These are phyloP conservation scores for Gossypium schwendimanii DNA, from an alignment of 441 rosid species.

Conservation along the genomic window DNA sequence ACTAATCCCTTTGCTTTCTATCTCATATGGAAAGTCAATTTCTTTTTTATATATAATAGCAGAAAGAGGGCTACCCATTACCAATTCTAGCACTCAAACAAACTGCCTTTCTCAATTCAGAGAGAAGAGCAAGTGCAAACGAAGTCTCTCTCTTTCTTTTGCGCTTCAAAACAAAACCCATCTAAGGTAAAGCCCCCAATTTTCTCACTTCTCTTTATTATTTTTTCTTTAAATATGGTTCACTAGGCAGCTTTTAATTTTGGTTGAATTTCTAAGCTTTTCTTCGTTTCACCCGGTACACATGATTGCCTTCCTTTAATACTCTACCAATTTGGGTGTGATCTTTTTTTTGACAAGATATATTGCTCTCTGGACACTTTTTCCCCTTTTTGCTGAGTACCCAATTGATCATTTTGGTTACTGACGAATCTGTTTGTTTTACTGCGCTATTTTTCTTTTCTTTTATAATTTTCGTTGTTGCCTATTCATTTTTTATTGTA, in stretches of 20 bases:
- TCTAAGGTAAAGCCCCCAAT: constrained; percentile 10
- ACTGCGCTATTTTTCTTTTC: not conserved
- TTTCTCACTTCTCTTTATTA: not conserved
- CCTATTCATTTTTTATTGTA: not conserved
- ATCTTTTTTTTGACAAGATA: not conserved
- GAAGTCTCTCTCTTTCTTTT: constrained; percentile 1
- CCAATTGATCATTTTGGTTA: not conserved
- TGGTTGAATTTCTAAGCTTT: not conserved
- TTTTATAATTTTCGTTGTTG: not conserved
- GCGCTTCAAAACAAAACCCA: not conserved
- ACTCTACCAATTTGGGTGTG: not conserved
- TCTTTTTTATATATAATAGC: not conserved
- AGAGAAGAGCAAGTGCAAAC: not conserved
- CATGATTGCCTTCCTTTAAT: not conserved
- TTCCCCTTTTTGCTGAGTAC: constrained; percentile 4
- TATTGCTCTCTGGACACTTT: not conserved
- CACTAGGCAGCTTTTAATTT: not conserved
- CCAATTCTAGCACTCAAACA: not conserved
- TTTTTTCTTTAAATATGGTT: not conserved
- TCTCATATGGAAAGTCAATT: not conserved
- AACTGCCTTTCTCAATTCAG: not conserved
- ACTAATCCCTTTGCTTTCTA: not conserved
- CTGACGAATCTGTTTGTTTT: not conserved
- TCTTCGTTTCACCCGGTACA: constrained; percentile 10
- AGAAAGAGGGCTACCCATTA: not conserved